phyloP scores from a whole-genome alignment of 495 filamentous ascomycete genomes.

The Penicillium salamii region DNA sequence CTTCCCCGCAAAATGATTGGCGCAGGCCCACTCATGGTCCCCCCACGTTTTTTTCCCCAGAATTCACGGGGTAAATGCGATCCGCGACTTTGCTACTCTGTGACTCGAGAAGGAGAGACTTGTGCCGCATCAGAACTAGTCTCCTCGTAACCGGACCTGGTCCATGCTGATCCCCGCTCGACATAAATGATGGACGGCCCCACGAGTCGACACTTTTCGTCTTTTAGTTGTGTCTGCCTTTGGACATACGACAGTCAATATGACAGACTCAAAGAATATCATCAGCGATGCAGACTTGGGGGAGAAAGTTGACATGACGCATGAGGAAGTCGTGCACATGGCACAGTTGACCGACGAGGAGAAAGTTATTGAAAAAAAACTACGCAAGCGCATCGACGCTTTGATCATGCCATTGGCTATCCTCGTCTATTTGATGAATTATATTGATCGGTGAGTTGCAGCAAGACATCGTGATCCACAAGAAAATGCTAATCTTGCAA shows the following conservation, averaged over 20 bases:
- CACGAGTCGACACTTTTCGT: not conserved
- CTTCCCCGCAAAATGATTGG: conserved; percentile 9
- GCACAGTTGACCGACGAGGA: conserved; percentile 44
- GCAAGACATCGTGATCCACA: too few species aligned
- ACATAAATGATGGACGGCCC: conserved; percentile 3
- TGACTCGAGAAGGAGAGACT: too few species aligned
- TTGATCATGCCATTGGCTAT: conserved; percentile 56
- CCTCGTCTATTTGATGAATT: conserved; percentile 56
- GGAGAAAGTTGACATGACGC: conserved; percentile 35
- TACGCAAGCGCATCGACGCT: conserved; percentile 48
- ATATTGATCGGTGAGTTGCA: conserved; percentile 51
- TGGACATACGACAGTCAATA: conserved; percentile 3
- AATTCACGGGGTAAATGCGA: conserved; percentile 3
- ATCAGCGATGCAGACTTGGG: conserved; percentile 40
- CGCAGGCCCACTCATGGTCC: not conserved
- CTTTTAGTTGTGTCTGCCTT: not conserved
- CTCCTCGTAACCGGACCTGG: not conserved
- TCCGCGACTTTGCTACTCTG: not conserved
- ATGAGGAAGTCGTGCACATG: conserved; percentile 43
- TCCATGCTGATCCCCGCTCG: not conserved
- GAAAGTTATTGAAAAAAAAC: conserved; percentile 42
- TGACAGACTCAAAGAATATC: conserved; percentile 18
- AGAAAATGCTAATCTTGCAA: conserved; percentile 4
- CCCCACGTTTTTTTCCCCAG: conserved; percentile 12
- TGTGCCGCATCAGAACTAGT: too few species aligned